Conservation (phyloP, 768 basidiomycete genomes). For the Amanita rimosa region DNA sequence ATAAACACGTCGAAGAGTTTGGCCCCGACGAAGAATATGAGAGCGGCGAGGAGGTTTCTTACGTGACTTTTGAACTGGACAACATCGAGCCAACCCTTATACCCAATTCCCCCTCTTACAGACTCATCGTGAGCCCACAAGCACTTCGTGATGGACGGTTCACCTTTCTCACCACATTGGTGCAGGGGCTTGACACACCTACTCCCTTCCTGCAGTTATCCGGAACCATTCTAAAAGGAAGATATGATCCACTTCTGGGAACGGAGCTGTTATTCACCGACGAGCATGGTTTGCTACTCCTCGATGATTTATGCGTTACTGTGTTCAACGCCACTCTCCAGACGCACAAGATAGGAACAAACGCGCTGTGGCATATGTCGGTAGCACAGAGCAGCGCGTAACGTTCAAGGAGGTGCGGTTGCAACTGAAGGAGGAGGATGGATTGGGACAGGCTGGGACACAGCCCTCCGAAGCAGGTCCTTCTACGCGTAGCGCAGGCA, state of each 20-base stretch:
- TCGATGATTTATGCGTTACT: no score
- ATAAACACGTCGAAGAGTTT: conserved; percentile 55
- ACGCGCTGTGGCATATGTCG: conserved; percentile 40
- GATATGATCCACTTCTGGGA: conserved; percentile 49
- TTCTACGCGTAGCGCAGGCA: not conserved
- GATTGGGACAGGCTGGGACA: not conserved
- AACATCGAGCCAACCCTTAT: conserved; percentile 59
- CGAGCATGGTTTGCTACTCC: conserved; percentile 34
- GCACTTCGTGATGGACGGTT: not conserved
- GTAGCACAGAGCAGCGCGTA: conserved; percentile 58
- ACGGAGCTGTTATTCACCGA: conserved; percentile 74
- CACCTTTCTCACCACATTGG: not conserved
- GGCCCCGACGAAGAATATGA: conserved; percentile 61
- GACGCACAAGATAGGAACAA: conserved; percentile 33
- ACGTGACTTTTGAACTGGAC: conserved; percentile 61
- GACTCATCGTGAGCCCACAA: conserved; percentile 54
- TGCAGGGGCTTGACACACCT: conserved; percentile 69
- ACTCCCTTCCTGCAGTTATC: conserved; percentile 74
- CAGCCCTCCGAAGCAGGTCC: no score
- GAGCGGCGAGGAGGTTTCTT: conserved; percentile 44
- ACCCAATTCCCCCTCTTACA: conserved; percentile 57
- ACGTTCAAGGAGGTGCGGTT: no score
- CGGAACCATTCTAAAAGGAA: conserved; percentile 64
- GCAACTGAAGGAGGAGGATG: no score
- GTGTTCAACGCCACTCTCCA: not conserved